Evolutionary conservation across 371 early-diverging fungal genomes (phyloP), one percentile per base, ranked within the genome.

Genomic region (Batkoa obscura): DNA sequence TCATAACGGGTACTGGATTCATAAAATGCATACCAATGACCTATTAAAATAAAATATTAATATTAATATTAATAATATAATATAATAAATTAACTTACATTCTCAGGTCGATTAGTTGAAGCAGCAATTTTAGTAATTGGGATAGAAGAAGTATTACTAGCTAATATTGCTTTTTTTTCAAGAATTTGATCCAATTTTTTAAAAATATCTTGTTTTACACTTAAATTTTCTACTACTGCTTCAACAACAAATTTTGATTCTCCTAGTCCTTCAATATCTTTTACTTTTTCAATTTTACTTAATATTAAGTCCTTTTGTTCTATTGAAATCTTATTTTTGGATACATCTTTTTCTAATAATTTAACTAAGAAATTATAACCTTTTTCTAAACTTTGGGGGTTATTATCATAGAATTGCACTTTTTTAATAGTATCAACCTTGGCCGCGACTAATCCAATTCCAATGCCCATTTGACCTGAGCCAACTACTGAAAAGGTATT

Each of bases 1-100:
- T 88, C 97, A 97, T 97, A 51, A 97, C 90, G 2, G 96, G 96
- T 13, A 97, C 95, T 36, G 90, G 87, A 68, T 89, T 89, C 88
- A 90, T 88, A 62, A 90, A 90, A 62, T 88, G 89, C 86, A 90
- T 88, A 43, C 88, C 89, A 64, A 89, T 82, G 36, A 90, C 87
- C 69, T 73, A 62, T 9, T 42, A 13, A 37, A 50, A 46, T 41
- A 42, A 30, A 17, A 9, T 32, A 9, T 46, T 36, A 36, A 12
- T 4, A 50, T 50, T 34, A 41, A 34, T 33, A 37, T 55, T 43
- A 55, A 46, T n/a, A 2, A 13, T 15, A 31, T 10, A 32, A 2
- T 10, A 38, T 46, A 10, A n/a, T 43, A 34, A 43, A 50, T 12
- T 54, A 3, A 15, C 43, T 12, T 63, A 75, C 78, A 63, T 83